Evolutionary conservation across 2,329 filamentous ascomycete species (phyloP).

Genomic region (Chaetothyriales sp.): DNA sequence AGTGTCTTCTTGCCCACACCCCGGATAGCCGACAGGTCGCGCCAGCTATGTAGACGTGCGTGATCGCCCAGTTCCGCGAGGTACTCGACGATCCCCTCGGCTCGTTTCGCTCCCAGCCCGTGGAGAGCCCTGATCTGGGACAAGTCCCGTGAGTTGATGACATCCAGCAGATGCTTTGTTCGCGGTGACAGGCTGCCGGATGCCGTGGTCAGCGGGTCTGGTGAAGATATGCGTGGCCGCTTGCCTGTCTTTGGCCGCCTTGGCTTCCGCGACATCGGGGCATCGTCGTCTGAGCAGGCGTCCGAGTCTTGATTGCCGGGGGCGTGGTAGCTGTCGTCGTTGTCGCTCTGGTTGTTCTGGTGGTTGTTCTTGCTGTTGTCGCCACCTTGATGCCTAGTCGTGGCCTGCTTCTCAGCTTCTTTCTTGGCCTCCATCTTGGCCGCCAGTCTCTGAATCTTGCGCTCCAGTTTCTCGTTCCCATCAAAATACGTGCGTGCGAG

Average conservation of each 20-base stretch:
- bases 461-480: constrained; percentile 58
- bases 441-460: constrained; percentile 42
- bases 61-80: constrained; percentile 31
- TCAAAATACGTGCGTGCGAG: constrained; percentile 75
- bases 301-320: constrained; percentile 19
- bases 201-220: constrained; percentile 10
- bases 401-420: constrained; percentile 22
- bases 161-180: constrained; percentile 30
- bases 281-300: constrained; percentile 23
- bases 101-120: constrained; percentile 35
- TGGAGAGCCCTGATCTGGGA: constrained; percentile 33
- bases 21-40: constrained; percentile 29
- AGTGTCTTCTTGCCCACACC: constrained; percentile 34
- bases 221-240: constrained; percentile 14
- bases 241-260: constrained; percentile 20
- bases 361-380: constrained; percentile 1
- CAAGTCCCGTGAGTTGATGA: constrained; percentile 34
- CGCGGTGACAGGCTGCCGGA: constrained; percentile 26
- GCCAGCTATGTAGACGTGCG: constrained; percentile 27
- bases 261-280: background rate
- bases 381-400: background rate
- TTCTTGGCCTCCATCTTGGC: constrained; percentile 31
- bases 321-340: constrained; percentile 18
- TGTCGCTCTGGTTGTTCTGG: constrained; percentile 18
- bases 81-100: constrained; percentile 35